Evolutionary conservation across 2,329 filamentous ascomycete genomes (phyloP), one percentile per base, ranked within the genome.

Genomic region (Aspergillus viridinutans): DNA sequence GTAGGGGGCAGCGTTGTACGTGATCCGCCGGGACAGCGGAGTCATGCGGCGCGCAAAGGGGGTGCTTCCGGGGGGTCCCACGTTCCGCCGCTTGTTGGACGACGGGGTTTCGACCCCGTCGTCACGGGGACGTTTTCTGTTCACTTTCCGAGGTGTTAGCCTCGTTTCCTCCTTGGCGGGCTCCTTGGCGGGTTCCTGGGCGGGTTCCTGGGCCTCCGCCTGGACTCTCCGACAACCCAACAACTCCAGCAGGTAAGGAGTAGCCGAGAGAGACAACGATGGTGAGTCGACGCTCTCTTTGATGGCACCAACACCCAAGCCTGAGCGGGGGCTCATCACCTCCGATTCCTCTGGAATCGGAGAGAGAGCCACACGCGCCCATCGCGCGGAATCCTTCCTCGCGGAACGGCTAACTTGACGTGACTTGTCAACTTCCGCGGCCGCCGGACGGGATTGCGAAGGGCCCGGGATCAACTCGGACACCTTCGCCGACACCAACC

Each of bases 21-120:
- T 50, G 3, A 69, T 32, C 4, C 62, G 61, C 26, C 61, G 60
- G 29, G 65, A 60, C n/a, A 64, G 57, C 5, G 60, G 54, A 10
- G 58, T 57, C 17, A 58, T n/a, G 45, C 61, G 51, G 42, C 58
- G 57, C 42, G 60, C 51, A 40, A 58, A 66, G 6, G 67, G 63
- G 6, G 64, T 64, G 53, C 61, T 67, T 32, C 63, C 61, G 2
- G 66, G 63, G 10, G 60, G 50, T 1, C 65, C 64, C 25, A 65
- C 49, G 26, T 66, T 68, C 8, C 66, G 61, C 9, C 65, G 65
- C 50, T 66, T 67, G 50, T 62, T 66, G 7, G 62, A 52, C 20
- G 50, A 20, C 3, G 66, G 61, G 14, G 61, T 67, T 26, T 55
- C 52, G 7, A 56, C 54, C n/a, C 52, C 51, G 5, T 62, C 58